Evolutionary conservation across 2,329 filamentous ascomycete species (phyloP), one percentile per base, ranked within the genome.

Genomic region (Lachnellula subtilissima): DNA sequence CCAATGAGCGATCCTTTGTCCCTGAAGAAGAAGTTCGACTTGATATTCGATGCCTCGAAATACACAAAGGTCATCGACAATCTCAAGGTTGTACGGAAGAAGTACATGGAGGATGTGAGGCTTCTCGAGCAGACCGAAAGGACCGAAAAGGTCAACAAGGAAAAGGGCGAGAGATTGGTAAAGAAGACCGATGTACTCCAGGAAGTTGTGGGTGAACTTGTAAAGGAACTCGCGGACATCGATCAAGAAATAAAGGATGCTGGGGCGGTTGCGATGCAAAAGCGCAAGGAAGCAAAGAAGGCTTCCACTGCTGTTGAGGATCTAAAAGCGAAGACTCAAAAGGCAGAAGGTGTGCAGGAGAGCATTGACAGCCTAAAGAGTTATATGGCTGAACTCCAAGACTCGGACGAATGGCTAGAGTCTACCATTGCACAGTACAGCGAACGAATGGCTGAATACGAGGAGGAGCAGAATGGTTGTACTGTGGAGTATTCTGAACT

Each of bases 11-110:
- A 96, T 67, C 91, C 94, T 0, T 77, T 83, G 0, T 84, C 83
- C 0, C 77, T 99, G 50, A 99, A 99, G 74, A 95, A 95, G 72
- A 88, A 86, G 52, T 99, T 99, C 58, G 94, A 99, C 69, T 91
- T 96, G 70, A 99, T 99, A 11, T 99, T 99, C 64, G 94, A 97
- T 73, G 94, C 94, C 1, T 79, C 90, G 73, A 97, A 96, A 70
- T 99, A 97, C 72, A 96, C 92, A 36, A 97, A 96, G 68, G 94
- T 92, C 17, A 96, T 99, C 58, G 92, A 97, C 47, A 96, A 96
- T 70, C 88, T 99, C 70, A 97, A 96, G 69, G 71, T 85, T 9
- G 78, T 97, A 50, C 82, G 87, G 40, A 99, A 97, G 74, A 87
- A 86, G 62, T 87, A 96, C 62, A 87, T 86, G 37, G 85, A 88